Base-by-base conservation (phyloP, 306 rosid genomes). In the Pyrus pyrifolia region DNA sequence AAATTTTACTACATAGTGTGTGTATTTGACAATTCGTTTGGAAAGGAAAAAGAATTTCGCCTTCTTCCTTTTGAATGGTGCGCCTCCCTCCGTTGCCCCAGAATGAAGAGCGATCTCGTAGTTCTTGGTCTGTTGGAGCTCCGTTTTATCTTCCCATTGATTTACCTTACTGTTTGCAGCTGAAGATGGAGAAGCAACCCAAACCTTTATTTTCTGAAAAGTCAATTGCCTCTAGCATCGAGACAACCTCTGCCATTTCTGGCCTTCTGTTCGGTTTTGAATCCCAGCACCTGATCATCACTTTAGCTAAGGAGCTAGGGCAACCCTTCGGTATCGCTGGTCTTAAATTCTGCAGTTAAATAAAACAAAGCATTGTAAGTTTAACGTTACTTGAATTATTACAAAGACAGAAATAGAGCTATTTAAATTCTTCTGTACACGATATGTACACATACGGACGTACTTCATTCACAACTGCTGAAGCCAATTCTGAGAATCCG, bases 231-330 rank as follows among this genome's bases (percentile, higher is more conserved):
- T 52, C 76, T 14, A 71, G 71, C 77, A 63, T 78, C 12, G 59
- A 31, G 4, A 78, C 72, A 1, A 78, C 77, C 40, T 78, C 77
- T 7, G 52, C 17, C 72, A 78, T 78, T 33, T 63, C 77, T 6
- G 81, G 81, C 70, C 81, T 71, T 38, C 22, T 63, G 3, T 44
- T 52, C 12, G 81, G 77, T 42, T 71, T 64, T 51, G 72, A 42
- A 71, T 78, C 72, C 81, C 77, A 78, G n/a, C 81, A 78, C 42
- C 17, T 33, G 2, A 10, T 52, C 27, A 78, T 78, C 21, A 78
- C 15, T 52, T 51, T 8, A 12, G 59, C 77, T 13, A 78, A 19
- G 29, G 76, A 49, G 44, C 46, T 78, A 18, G 81, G 77, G 75
- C 81, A 78, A 5, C 13, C 22, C 17, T 1, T 71, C 33, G 81